Base-by-base conservation (phyloP, 2,329 filamentous ascomycete genomes). In the Purpureocillium takamizusanense region DNA sequence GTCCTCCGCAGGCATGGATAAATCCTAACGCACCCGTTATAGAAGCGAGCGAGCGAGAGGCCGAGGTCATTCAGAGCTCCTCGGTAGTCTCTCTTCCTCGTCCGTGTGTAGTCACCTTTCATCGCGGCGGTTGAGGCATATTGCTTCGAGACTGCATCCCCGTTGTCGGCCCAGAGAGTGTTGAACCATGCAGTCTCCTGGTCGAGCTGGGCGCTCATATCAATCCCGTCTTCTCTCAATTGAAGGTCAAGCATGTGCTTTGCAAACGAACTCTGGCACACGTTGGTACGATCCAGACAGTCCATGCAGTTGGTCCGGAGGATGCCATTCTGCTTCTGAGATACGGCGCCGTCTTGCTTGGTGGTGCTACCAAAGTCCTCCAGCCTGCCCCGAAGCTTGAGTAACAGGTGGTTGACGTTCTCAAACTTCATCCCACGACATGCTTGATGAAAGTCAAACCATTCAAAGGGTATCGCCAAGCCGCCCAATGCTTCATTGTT, bases 261-360 rank as follows among this genome's bases (percentile, higher is more conserved):
- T 5, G 78, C 92, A 55, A 89, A 89, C 0, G 88, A 92, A 53
- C 86, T 94, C 60, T 97, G 90, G 31, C 89, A 88, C 16, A 98
- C 89, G 49, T 97, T 97, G 2, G 92, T 98, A 16, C 92, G 78
- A 57, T 98, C 92, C 9, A 98, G 67, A 51, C 92, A 98, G 55
- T 98, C 92, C 92, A 98, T 97, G 60, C 92, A 98, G 54, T 98
- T 98, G 2, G 88, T 95, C 40, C 92, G 75, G n/a, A 97, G 59
- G 7, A 94, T 76, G 1, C 89, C 89, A 18, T 66, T 70, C 56
- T 95, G 89, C 34, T 56, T 65, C 4, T 55, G 49, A 13, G 61
- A 49, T 12, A 74, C 42, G 23, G 60, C 54, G 2, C 68, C 70
- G 14, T 66, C 60, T 11, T 60, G 51, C 38, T 71, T 65, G 3